Evolutionary conservation across 2,329 filamentous ascomycete species (phyloP).

Genomic region (Talaromyces sp.): DNA sequence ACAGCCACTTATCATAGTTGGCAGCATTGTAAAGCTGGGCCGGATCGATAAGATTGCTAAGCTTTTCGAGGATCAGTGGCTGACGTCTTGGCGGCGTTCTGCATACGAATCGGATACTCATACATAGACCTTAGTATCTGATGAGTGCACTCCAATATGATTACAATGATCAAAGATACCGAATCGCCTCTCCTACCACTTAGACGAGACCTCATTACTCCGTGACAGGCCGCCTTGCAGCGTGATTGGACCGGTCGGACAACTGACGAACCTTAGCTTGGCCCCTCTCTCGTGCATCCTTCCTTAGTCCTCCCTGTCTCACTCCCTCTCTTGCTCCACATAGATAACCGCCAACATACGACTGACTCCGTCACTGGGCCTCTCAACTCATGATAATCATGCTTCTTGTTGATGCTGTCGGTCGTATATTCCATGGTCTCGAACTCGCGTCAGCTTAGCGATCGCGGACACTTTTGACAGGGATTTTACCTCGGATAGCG

Average conservation of each 20-base stretch:
- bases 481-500: not conserved
- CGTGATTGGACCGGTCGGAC: constrained; percentile 4
- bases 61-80: not conserved
- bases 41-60: not conserved
- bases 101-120: not conserved
- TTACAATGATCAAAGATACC: not conserved
- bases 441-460: constrained; percentile 4
- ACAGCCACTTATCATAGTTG: too few relatives aligned
- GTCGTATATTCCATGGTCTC: not conserved
- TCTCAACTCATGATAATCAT: not conserved
- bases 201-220: not conserved
- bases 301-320: not conserved
- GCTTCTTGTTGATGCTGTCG: not conserved
- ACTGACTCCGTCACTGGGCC: not conserved
- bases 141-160: not conserved
- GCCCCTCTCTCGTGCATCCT: constrained; percentile 7
- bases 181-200: not conserved
- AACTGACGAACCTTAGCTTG: not conserved
- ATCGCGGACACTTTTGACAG: constrained; percentile 5
- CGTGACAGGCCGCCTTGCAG: not conserved
- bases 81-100: not conserved
- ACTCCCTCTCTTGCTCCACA: not conserved
- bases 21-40: not conserved
- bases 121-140: not conserved
- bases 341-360: constrained; percentile 14